Conservation (phyloP, 148 eudicot genomes). For the Oxyria digyna region DNA sequence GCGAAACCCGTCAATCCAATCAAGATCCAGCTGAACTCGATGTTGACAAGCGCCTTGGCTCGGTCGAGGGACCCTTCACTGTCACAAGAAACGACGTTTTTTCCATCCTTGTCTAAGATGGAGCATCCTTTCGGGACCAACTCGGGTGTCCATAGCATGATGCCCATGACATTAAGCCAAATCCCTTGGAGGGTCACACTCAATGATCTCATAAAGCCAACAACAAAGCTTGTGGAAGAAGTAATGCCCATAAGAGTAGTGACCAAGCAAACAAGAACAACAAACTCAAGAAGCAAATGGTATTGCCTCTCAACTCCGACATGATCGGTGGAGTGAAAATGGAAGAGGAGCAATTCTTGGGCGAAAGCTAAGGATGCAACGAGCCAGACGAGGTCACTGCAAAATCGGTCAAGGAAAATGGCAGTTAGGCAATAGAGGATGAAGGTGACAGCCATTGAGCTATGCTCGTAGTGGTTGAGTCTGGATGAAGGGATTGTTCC, state of each 20-base stretch:
- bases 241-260: slow-evolving; percentile 24
- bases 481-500: slow-evolving; percentile 9
- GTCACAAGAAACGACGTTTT: slow-evolving; percentile 15
- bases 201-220: slow-evolving; percentile 24
- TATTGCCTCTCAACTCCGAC: slow-evolving; percentile 35
- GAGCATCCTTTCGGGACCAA: slow-evolving; percentile 29
- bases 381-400: slow-evolving; percentile 11
- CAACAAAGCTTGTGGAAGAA: slow-evolving; percentile 17
- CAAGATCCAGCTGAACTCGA: slow-evolving; percentile 27
- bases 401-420: slow-evolving; percentile 19
- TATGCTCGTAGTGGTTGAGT: slow-evolving; percentile 29
- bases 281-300: slow-evolving; percentile 25
- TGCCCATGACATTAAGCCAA: slow-evolving; percentile 34
- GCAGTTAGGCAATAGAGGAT: slow-evolving; percentile 19
- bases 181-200: slow-evolving; percentile 24
- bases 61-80: slow-evolving; percentile 18
- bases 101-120: slow-evolving; percentile 11
- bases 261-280: slow-evolving; percentile 20
- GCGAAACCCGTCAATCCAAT: slow-evolving; percentile 22
- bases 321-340: slow-evolving; percentile 40
- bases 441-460: slow-evolving; percentile 21
- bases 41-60: slow-evolving; percentile 28
- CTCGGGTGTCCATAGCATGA: slow-evolving; percentile 29
- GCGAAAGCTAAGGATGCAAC: slow-evolving; percentile 23
- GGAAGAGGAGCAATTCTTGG: slow-evolving; percentile 27